Percentiles rank a stretch among this genome's conserved stretches.
Evolutionary conservation across 2,329 filamentous ascomycete species (phyloP).

Genomic region (Penicillium sp.): DNA sequence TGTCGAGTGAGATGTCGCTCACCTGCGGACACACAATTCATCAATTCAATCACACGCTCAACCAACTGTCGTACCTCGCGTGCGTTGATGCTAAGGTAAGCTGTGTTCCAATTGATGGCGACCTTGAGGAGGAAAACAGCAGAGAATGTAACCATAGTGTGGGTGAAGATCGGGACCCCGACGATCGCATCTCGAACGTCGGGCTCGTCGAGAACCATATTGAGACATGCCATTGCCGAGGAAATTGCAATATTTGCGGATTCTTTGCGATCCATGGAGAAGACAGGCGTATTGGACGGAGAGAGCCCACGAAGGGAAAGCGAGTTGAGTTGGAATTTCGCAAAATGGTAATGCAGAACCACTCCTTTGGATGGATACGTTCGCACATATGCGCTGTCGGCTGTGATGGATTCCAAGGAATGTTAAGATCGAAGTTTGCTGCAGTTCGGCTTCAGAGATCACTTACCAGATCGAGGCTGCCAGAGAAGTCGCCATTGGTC

Average conservation of each 20-base stretch:
- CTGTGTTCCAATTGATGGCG: conserved; percentile 45
- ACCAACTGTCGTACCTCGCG: conserved; percentile 40
- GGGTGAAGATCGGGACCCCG: conserved; percentile 49
- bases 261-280: conserved; percentile 47
- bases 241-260: conserved; percentile 49
- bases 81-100: conserved; percentile 42
- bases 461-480: conserved; percentile 47
- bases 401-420: conserved; percentile 19
- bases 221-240: conserved; percentile 49
- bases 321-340: conserved; percentile 54
- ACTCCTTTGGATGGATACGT: conserved; percentile 53
- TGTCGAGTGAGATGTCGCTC: conserved; percentile 44
- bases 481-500: conserved; percentile 55
- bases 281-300: conserved; percentile 43
- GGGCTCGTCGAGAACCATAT: conserved; percentile 49
- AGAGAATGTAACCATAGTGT: conserved; percentile 49
- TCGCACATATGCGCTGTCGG: conserved; percentile 48
- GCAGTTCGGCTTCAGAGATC: background rate
- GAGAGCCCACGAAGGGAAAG: conserved; percentile 44
- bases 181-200: conserved; percentile 51
- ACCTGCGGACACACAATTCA: conserved; percentile 44
- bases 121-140: conserved; percentile 49
- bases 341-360: conserved; percentile 54
- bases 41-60: conserved; percentile 41
- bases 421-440: conserved; percentile 5